Conservation (phyloP, 768 basidiomycete species). For the Lentinula sp. region DNA sequence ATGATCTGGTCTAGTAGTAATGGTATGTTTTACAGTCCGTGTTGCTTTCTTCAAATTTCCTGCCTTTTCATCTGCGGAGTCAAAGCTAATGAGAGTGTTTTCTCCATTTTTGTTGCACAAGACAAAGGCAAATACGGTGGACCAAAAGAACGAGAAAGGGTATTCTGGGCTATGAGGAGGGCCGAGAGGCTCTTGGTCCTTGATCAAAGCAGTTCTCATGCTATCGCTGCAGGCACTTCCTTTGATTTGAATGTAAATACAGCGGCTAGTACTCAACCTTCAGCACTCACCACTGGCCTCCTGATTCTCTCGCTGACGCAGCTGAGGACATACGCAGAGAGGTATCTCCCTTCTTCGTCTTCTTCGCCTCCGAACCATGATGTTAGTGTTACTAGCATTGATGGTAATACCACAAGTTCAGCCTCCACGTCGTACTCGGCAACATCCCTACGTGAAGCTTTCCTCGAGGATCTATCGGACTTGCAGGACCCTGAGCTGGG, state of each 20-base stretch:
- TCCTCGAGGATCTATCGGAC: constrained; percentile 80
- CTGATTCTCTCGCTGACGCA: constrained; percentile 66
- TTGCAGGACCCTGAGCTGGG: constrained; percentile 71
- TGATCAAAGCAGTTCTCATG: not conserved
- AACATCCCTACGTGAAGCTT: constrained; percentile 66
- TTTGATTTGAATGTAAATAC: constrained; percentile 14
- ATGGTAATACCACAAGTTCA: not conserved
- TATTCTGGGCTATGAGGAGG: constrained; percentile 70
- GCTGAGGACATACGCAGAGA: constrained; percentile 60
- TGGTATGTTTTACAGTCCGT: not conserved
- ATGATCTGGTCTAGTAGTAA: constrained; percentile 22
- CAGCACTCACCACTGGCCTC: constrained; percentile 65
- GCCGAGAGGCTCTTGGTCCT: constrained; percentile 8
- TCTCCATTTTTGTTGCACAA: constrained; percentile 8
- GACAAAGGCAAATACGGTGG: constrained; percentile 56
- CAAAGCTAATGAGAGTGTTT: not conserved
- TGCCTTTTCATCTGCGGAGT: not conserved
- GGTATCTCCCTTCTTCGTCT: constrained; percentile 37
- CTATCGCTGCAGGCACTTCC: constrained; percentile 70
- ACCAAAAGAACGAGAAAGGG: constrained; percentile 39
- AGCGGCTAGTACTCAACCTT: constrained; percentile 17
- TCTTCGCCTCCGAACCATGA: not conserved
- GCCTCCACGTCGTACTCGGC: not conserved
- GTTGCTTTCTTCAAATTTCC: not conserved
- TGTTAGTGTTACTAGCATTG: not conserved